Percentiles rank a stretch among this genome's conserved stretches.
Evolutionary conservation across 2,329 filamentous ascomycete genomes (phyloP).

Genomic region (Colletotrichum nymphaeae): DNA sequence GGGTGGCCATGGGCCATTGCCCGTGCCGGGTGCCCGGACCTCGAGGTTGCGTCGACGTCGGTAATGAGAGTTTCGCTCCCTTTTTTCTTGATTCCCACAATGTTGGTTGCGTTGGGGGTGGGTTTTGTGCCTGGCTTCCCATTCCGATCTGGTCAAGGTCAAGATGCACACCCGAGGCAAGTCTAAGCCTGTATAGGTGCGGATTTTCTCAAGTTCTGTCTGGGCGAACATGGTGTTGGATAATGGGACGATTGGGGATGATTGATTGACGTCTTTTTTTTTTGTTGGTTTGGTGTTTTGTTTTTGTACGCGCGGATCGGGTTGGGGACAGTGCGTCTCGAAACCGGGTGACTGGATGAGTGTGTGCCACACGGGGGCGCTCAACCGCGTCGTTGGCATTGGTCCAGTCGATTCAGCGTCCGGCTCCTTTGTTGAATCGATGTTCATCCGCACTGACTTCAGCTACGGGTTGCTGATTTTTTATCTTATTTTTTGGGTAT

Average conservation of each 20-base stretch:
- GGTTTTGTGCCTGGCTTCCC: background rate
- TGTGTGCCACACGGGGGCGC: background rate
- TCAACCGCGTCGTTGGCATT: background rate
- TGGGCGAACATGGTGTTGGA: no score
- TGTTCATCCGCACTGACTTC: background rate
- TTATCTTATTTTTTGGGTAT: background rate
- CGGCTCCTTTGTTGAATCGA: background rate
- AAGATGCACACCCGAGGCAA: background rate
- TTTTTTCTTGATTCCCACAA: background rate
- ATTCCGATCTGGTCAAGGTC: background rate
- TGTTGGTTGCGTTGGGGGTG: background rate
- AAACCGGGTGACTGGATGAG: background rate
- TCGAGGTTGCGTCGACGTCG: background rate
- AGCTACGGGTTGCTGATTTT: background rate
- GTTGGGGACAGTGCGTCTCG: conserved; percentile 3
- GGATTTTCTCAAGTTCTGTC: no score
- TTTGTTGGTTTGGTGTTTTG: background rate
- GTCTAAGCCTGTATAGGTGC: no score
- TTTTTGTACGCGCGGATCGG: background rate
- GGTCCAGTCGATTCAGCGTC: background rate
- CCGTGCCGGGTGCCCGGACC: conserved; percentile 5
- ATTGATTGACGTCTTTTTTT: background rate
- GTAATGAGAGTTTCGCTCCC: background rate
- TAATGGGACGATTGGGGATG: background rate
- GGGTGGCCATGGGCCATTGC: background rate